Evolutionary conservation across 1,284 basidiomycete genomes (phyloP), one percentile per base, ranked within the genome.

Genomic region (Lentinula novae-zelandiae): DNA sequence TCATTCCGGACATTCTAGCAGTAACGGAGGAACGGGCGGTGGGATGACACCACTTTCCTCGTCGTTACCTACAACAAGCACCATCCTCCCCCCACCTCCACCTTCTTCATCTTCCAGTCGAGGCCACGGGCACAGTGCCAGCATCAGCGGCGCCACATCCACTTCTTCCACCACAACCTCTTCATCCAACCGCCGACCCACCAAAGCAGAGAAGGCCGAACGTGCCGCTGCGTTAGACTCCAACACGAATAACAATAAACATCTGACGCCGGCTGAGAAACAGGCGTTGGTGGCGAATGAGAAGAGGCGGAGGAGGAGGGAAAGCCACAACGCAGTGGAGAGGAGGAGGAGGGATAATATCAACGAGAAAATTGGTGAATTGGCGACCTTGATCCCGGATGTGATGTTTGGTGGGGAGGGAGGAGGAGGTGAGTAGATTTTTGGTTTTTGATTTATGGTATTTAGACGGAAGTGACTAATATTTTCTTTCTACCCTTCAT

Each of bases 281-380:
- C 80, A 80, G 61, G 78, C 79, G 10, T 60, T 80, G 36, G 72
- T 87, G 15, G 87, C 82, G 57, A 85, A 78, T 65, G 93, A 95
- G 75, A 94, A 94, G 72, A 77, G 92, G 10, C 76, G 91, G 8
- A 77, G 90, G 49, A 76, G 93, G 53, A 78, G 93, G 62, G 93
- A 95, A 74, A 90, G 87, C 5, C 94, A 96, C 72, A 96, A 96
- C 69, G 93, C 93, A 3, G 94, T 96, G 64, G 94, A 96, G 76
- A 80, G 94, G 17, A 77, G 94, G 33, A 73, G 94, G 58, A 75
- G 94, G 52, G 94, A 96, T 71, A 95, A 95, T 72, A 96, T 96
- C 73, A 96, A 96, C 74, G 94, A 96, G 76, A 92, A 92, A 74
- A 96, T 96, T 67, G 84, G 85, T 51, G 94, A 96, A 72, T 82